phyloP scores from a whole-genome alignment of 805 yeast species.

The Starmera pachycereana region DNA sequence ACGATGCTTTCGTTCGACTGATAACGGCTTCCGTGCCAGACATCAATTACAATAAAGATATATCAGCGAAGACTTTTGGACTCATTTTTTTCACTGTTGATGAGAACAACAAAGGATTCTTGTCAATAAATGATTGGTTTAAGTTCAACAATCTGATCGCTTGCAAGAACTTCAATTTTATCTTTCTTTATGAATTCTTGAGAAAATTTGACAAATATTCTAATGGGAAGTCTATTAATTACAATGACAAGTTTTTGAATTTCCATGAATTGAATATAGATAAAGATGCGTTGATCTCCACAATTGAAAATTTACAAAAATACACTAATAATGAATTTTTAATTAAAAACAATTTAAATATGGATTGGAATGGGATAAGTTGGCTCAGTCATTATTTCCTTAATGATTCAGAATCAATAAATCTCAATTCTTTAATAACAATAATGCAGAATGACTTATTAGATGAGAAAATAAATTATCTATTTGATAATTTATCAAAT shows the following conservation, averaged over 20 bases:
- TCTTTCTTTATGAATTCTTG: slow-evolving; percentile 44
- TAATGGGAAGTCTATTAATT: slow-evolving; percentile 24
- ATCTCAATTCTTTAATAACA: slow-evolving; percentile 29
- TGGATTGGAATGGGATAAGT: slow-evolving; percentile 25
- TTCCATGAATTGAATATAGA: slow-evolving; percentile 26
- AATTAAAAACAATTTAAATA: slow-evolving; percentile 14
- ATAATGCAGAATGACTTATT: slow-evolving; percentile 30
- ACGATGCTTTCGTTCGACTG: slow-evolving; percentile 25
- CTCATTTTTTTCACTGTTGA: slow-evolving; percentile 79
- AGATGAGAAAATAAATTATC: slow-evolving; percentile 23
- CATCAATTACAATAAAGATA: slow-evolving; percentile 30
- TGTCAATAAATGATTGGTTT: slow-evolving; percentile 63
- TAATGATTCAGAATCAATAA: slow-evolving; percentile 20
- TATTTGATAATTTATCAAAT: slow-evolving; percentile 21
- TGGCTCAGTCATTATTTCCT: slow-evolving; percentile 19
- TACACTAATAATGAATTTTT: slow-evolving; percentile 21
- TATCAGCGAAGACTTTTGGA: slow-evolving; percentile 51
- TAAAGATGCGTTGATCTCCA: slow-evolving; percentile 20
- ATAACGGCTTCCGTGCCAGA: slow-evolving; percentile 23
- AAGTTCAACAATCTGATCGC: slow-evolving; percentile 49
- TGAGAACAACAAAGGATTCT: slow-evolving; percentile 54
- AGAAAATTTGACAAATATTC: slow-evolving; percentile 31
- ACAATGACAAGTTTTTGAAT: slow-evolving; percentile 26
- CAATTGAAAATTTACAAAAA: slow-evolving; percentile 22
- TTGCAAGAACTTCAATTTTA: slow-evolving; percentile 36